Conservation (phyloP, 805 yeast genomes). For the Tetrapisispora fleetii region DNA sequence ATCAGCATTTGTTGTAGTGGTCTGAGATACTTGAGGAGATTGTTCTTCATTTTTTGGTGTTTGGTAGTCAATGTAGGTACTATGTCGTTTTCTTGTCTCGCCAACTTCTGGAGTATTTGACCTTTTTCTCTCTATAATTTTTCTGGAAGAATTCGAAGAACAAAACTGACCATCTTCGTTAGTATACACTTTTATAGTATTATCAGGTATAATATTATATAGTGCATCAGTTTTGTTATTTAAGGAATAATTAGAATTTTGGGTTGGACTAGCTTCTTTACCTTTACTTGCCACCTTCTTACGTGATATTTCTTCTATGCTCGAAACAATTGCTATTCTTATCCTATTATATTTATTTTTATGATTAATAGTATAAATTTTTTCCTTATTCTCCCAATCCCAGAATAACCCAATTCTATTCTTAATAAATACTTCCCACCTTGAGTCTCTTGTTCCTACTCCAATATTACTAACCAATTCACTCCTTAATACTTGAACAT, state of each 20-base stretch:
- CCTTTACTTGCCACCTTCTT: not conserved
- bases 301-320: not conserved
- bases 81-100: not conserved
- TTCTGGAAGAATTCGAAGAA: not conserved
- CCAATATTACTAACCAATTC: slow-evolving; percentile 25
- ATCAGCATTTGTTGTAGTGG: not conserved
- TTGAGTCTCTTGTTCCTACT: slow-evolving; percentile 21
- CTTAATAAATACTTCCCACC: slow-evolving; percentile 25
- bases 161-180: not conserved
- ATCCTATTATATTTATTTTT: slow-evolving; percentile 2
- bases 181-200: not conserved
- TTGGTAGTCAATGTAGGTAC: not conserved
- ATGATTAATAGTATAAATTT: not conserved
- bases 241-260: not conserved
- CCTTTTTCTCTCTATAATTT: not conserved
- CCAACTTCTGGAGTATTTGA: not conserved
- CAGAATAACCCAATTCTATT: slow-evolving; percentile 22
- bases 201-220: not conserved
- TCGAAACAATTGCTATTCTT: slow-evolving; percentile 8
- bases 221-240: not conserved
- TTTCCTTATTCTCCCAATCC: slow-evolving; percentile 17
- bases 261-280: not conserved
- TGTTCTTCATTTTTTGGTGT: not conserved
- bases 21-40: not conserved
- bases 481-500: slow-evolving; percentile 24